phyloP scores from a whole-genome alignment of 2,329 filamentous ascomycete species.

The Fusarium transvaalense region DNA sequence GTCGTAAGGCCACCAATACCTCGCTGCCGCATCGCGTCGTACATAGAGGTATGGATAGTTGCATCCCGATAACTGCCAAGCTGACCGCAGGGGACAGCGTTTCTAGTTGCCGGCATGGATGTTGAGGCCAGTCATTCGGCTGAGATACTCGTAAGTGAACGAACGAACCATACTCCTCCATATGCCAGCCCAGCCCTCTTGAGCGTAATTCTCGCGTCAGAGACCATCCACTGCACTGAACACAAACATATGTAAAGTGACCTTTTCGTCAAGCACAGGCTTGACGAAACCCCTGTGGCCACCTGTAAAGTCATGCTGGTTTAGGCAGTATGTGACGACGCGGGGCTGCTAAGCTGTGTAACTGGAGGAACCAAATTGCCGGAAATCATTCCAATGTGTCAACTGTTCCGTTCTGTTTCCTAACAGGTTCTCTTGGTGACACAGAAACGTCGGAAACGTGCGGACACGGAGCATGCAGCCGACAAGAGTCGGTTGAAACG shows the following conservation, averaged over 20 bases:
- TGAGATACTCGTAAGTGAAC: conserved; percentile 36
- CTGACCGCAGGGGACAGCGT: conserved; percentile 20
- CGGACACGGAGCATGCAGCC: conserved; percentile 21
- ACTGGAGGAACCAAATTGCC: conserved; percentile 23
- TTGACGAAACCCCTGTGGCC: conserved; percentile 27
- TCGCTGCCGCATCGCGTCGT: conserved; percentile 5
- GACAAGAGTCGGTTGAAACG: conserved; percentile 19
- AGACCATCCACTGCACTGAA: background rate
- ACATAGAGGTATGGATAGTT: conserved; percentile 3
- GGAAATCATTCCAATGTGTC: conserved; percentile 8
- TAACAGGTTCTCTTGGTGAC: conserved; percentile 25
- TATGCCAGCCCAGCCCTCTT: conserved; percentile 8
- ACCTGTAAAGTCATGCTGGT: conserved; percentile 15
- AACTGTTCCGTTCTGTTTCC: conserved; percentile 8
- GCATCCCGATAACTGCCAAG: conserved; percentile 16
- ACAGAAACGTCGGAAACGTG: conserved; percentile 26
- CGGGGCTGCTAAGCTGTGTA: conserved; percentile 28
- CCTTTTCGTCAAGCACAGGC: conserved; percentile 5
- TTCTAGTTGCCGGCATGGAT: conserved; percentile 32
- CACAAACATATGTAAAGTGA: conserved; percentile 7
- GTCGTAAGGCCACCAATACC: conserved; percentile 14
- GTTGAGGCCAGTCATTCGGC: conserved; percentile 16
- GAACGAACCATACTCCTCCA: conserved; percentile 12
- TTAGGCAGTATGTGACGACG: conserved; percentile 12
- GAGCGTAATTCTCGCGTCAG: background rate